Conservation (phyloP, 305 asterid species). For the Salvia sclarea region DNA sequence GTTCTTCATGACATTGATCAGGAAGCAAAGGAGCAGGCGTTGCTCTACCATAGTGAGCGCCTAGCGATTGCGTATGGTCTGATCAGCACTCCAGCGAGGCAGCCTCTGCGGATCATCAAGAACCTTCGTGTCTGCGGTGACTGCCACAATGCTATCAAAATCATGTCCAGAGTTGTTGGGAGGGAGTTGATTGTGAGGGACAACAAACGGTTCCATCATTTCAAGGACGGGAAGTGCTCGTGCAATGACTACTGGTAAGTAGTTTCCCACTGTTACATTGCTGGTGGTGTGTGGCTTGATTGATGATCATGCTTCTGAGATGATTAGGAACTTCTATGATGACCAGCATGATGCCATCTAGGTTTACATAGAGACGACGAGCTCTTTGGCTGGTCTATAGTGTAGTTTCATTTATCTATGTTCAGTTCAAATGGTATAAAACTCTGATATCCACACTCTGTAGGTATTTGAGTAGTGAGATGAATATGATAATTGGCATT, state of each 20-base stretch:
- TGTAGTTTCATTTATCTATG: constrained; percentile 24
- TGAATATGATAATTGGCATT: constrained; percentile 23
- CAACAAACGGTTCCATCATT: constrained; percentile 89
- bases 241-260: constrained; percentile 91
- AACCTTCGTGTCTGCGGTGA: constrained; percentile 89
- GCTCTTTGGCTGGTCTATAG: constrained; percentile 9
- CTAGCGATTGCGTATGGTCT: constrained; percentile 88
- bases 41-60: constrained; percentile 91
- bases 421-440: constrained; percentile 16
- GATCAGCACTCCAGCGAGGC: constrained; percentile 87
- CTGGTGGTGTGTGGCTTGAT: neutral
- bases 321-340: constrained; percentile 18
- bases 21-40: constrained; percentile 94
- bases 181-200: constrained; percentile 90
- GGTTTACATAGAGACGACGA: neutral
- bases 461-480: constrained; percentile 16
- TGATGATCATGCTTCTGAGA: constrained; percentile 11
- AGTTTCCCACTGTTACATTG: neutral
- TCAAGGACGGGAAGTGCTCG: constrained; percentile 91
- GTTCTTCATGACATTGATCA: constrained; percentile 96
- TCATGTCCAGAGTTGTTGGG: constrained; percentile 97
- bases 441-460: constrained; percentile 1
- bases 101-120: constrained; percentile 81
- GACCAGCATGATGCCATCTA: neutral
- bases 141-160: constrained; percentile 93